Evolutionary conservation across 257 asterid species (phyloP).

Genomic region (Primulina tabacum): DNA sequence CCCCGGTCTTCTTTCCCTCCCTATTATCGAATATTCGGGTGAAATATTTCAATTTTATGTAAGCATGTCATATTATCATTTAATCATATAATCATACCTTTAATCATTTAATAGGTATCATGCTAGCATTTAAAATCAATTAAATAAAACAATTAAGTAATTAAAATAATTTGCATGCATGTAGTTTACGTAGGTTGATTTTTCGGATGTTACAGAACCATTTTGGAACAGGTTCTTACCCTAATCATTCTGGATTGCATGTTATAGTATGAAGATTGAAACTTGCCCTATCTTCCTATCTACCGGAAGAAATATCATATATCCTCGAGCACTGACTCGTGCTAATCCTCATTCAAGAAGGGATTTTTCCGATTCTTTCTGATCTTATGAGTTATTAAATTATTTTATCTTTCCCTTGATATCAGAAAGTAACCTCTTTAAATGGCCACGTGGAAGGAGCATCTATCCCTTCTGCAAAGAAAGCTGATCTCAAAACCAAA

Average conservation of each 20-base stretch:
- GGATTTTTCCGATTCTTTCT: constrained; percentile 1
- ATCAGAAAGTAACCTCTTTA: constrained; percentile 79
- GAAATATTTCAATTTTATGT: too few relatives aligned
- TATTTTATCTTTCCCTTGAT: constrained; percentile 26
- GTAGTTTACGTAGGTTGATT: too few relatives aligned
- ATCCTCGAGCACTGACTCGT: constrained; percentile 5
- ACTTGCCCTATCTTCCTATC: neutral
- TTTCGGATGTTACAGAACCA: constrained; percentile 29
- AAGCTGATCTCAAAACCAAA: constrained; percentile 79
- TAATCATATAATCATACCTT: too few relatives aligned
- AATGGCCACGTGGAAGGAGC: constrained; percentile 85
- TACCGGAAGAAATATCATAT: constrained; percentile 2
- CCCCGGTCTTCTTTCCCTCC: too few relatives aligned
- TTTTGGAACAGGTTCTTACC: constrained; percentile 77
- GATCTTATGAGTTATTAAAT: neutral
- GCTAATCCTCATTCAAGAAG: neutral
- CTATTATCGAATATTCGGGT: too few relatives aligned
- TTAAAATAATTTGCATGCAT: too few relatives aligned
- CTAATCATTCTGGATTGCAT: constrained; percentile 3
- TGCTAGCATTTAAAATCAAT: too few relatives aligned
- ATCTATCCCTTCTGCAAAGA: constrained; percentile 69
- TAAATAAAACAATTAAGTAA: too few relatives aligned
- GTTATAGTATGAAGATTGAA: too few relatives aligned
- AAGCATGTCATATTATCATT: too few relatives aligned
- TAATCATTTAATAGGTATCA: too few relatives aligned